Evolutionary conservation across 345 rosid species (phyloP), one percentile per base, ranked within the genome.

Genomic region (Ceriops decandra): DNA sequence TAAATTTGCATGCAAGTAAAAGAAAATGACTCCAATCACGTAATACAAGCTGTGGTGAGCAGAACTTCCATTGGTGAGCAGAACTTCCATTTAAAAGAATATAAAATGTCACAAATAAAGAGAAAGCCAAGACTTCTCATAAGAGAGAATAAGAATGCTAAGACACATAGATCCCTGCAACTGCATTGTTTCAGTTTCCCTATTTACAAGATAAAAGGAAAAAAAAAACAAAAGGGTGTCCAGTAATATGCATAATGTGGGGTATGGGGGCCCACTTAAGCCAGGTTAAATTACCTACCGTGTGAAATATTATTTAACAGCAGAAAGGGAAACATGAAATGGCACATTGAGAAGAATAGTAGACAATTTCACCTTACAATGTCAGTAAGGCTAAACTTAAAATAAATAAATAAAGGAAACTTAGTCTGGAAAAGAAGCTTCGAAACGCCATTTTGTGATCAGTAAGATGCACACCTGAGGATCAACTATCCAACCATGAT

Each of bases 401-500:
- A 42, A 13, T 28, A 28, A 42, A 42, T 7, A 6, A 38, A 28
- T 35, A 6, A 56, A 26, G 42, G 26, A 38, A 42, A 36, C n/a
- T 10, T 13, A 32, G 17, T 52, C 22, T 47, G 28, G 54, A 21
- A 33, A 6, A 61, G n/a, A 5, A 5, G 54, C 19, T 7, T 33
- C 36, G 7, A 33, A 33, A 7, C 47, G 21, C 42, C 27, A 24
- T 38, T 42, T 57, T 52, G 65, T 57, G 32, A 59, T 4, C 42
- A 42, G 20, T 38, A 64, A 49, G 62, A 51, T 62, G 62, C 73
- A 80, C 82, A 90, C 99, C 95, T 86, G 95, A 63, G 95, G 87
- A 88, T 95, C 98, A 76, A 90, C 96, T 72, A 95, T 92, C 99
- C 99, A 95, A 72, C 98, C 99, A 83, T 95, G 98, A 80, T 83